phyloP scores from a whole-genome alignment of 768 basidiomycete genomes.

The Coprinopsis sp. region DNA sequence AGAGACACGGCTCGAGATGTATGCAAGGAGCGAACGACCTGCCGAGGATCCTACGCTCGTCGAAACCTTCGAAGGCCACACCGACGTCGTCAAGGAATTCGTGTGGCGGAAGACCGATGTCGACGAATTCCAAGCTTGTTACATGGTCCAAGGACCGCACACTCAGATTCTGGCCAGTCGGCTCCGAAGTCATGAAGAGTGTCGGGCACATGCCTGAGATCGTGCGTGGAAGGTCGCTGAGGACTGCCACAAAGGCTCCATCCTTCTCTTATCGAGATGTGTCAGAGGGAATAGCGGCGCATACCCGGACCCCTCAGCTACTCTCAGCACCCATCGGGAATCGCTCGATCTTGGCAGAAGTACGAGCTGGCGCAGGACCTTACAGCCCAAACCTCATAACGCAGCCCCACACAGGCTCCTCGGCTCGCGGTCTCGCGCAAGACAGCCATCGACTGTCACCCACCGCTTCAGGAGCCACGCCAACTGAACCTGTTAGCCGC shows the following conservation, averaged over 20 bases:
- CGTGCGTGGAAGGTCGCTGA: slow-evolving; percentile 26
- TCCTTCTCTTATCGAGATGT: slow-evolving; percentile 58
- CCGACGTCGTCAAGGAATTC: slow-evolving; percentile 95
- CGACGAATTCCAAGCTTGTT: slow-evolving; percentile 57
- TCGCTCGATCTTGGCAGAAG: slow-evolving; percentile 66
- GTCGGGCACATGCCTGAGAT: slow-evolving; percentile 39
- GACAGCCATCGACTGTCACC: slow-evolving; percentile 5
- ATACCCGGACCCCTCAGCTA: slow-evolving; percentile 29
- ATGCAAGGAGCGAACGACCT: slow-evolving; percentile 42
- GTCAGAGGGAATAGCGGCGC: slow-evolving; percentile 30
- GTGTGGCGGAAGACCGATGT: slow-evolving; percentile 80
- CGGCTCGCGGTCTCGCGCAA: slow-evolving; percentile 14
- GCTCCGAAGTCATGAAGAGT: slow-evolving; percentile 63
- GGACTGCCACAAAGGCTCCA: slow-evolving; percentile 17
- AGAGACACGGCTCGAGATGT: slow-evolving; percentile 83
- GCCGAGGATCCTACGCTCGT: slow-evolving; percentile 47
- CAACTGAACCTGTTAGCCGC: slow-evolving; percentile 13
- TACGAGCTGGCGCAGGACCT: slow-evolving; percentile 48
- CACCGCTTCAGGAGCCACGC: slow-evolving; percentile 5
- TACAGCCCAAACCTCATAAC: slow-evolving; percentile 27
- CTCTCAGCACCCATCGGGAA: slow-evolving; percentile 67
- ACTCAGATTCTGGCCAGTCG: slow-evolving; percentile 86
- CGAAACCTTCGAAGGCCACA: slow-evolving; percentile 80
- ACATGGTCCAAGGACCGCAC: slow-evolving; percentile 87
- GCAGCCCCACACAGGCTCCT: slow-evolving; percentile 19